Evolutionary conservation across 176 grass and related monocot species (phyloP).

Genomic region (Carex parvula): DNA sequence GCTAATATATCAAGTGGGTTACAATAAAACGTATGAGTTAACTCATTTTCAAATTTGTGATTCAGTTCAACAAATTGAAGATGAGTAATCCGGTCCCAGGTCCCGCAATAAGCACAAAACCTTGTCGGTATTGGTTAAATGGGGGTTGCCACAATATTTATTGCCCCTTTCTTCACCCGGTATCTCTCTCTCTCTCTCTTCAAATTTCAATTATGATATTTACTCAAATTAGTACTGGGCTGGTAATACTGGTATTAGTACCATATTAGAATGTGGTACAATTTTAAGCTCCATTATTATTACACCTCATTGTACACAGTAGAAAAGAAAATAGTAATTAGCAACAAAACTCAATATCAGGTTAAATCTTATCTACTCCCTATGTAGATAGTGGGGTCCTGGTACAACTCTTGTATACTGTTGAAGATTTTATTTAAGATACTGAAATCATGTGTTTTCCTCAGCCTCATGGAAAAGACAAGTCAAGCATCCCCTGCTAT

Average conservation of each 20-base stretch:
- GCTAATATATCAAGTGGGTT: too few relatives aligned
- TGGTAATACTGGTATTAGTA: background rate
- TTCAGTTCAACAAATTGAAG: too few relatives aligned
- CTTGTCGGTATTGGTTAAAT: slow-evolving; percentile 47
- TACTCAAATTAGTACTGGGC: background rate
- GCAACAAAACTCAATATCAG: background rate
- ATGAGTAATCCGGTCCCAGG: too few relatives aligned
- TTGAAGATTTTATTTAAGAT: slow-evolving; percentile 17
- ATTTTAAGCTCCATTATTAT: too few relatives aligned
- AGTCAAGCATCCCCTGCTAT: slow-evolving; percentile 45
- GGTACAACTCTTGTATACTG: too few relatives aligned
- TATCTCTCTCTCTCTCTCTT: slow-evolving; percentile 20
- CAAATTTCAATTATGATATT: background rate
- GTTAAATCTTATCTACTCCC: background rate
- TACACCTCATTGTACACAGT: too few relatives aligned
- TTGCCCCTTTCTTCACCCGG: slow-evolving; percentile 67
- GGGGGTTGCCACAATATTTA: slow-evolving; percentile 56
- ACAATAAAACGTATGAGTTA: too few relatives aligned
- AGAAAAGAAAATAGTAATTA: too few relatives aligned
- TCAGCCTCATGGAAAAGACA: slow-evolving; percentile 29
- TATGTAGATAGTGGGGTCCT: background rate
- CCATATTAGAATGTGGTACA: too few relatives aligned
- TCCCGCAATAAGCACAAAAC: too few relatives aligned
- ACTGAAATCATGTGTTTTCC: slow-evolving; percentile 24
- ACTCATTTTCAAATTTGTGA: too few relatives aligned